phyloP scores from a whole-genome alignment of 768 basidiomycete genomes.

The Mycena filopes region DNA sequence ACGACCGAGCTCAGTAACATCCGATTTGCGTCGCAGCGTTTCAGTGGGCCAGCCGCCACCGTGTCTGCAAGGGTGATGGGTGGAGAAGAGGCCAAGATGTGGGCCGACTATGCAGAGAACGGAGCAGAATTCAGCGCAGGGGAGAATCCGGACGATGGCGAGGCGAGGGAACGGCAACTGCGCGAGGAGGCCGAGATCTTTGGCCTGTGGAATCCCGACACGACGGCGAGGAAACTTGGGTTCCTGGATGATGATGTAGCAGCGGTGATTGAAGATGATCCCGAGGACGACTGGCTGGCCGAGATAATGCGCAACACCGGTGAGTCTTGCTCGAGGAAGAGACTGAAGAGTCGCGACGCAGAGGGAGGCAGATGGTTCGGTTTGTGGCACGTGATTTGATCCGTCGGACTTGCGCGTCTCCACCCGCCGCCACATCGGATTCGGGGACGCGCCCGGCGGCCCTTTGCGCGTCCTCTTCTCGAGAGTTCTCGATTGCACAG shows the following conservation, averaged over 20 bases:
- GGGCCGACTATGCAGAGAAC: neutral
- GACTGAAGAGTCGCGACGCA: too few relatives aligned
- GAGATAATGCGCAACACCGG: neutral
- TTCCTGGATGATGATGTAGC: neutral
- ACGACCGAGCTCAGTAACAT: neutral
- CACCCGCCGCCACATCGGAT: neutral
- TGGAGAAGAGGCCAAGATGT: constrained; percentile 7
- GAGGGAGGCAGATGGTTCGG: neutral
- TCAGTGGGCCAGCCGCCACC: neutral
- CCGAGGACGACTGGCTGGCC: neutral
- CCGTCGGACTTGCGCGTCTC: neutral
- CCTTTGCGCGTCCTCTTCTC: neutral
- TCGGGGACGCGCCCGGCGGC: neutral
- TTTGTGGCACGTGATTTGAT: neutral
- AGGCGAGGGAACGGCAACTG: neutral
- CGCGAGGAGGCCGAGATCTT: constrained; percentile 6
- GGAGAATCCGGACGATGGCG: neutral
- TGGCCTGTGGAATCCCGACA: constrained; percentile 11
- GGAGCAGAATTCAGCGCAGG: constrained; percentile 15
- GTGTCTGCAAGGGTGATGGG: neutral
- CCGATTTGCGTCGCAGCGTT: neutral
- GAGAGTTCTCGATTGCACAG: neutral
- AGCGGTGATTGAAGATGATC: neutral
- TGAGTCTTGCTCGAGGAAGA: neutral
- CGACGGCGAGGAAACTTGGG: constrained; percentile 9